Base-by-base conservation (phyloP, 1,284 basidiomycete species). In the Rhodotorula sp. region DNA sequence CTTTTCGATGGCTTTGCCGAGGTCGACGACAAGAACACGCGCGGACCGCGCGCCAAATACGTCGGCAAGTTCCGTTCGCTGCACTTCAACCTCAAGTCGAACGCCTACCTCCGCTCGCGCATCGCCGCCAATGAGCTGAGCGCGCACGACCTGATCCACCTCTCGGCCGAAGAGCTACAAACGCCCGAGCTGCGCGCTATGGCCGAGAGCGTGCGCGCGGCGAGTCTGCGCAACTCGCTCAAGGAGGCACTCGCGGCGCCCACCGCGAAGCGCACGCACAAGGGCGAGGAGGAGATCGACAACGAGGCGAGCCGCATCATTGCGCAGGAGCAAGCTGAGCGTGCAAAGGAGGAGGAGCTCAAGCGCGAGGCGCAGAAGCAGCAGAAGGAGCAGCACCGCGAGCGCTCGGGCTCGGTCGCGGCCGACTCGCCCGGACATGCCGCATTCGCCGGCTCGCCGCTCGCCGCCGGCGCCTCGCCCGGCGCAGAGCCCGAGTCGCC, bases 191-290 rank as follows among this genome's bases (percentile, higher is more conserved):
- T 87, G 68, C 88, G 91, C 79, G 86, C 89, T 78, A 88, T 88
- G 67, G 92, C 92, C 79, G 89, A 88, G 79, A 86, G 87, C 69
- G 89, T 90, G 41, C 89, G 91, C 80, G 85, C 90, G 78, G 90
- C 91, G 81, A 87, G 90, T 7, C 82, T 93, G 75, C 88, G 88
- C 78, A 88, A 92, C 80, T 91, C 91, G 14, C 93, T 93, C 76
- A 83, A 93, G 72, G 86, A 89, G 79, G 90, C 88, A 79, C 64
- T 86, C 17, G 84, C 84, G 7, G 85, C 87, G 42, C 91, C 91
- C 70, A 88, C 89, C 77, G 89, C 91, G 50, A 93, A 93, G 81
- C 89, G 92, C 73, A 93, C 91, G 27, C 92, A 93, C 83, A 93
- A 93, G 82, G 92, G 92, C 69, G 82, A 92, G 73, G 88, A 93